These are phyloP conservation scores for Suillus clintonianus DNA, from an alignment of 768 basidiomycete species.

Conservation along the genomic window DNA sequence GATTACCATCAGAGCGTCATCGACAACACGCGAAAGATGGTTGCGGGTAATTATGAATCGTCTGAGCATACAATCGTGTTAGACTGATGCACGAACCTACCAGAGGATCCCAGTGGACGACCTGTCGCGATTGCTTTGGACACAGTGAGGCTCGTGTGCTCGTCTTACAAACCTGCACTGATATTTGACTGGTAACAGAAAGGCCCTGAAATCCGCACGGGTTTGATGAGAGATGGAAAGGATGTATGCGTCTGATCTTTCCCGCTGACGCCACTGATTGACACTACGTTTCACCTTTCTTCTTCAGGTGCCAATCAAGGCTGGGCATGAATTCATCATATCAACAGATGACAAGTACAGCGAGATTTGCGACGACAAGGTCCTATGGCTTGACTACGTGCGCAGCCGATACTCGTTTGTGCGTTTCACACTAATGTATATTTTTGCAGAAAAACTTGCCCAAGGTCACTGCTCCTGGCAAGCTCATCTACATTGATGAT, in stretches of 20 bases:
- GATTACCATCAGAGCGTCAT: conserved; percentile 99
- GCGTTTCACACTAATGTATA: conserved; percentile 4
- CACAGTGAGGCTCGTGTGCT: conserved; percentile 58
- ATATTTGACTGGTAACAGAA: conserved; percentile 55
- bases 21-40: conserved; percentile 91
- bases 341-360: conserved; percentile 82
- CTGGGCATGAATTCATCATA: conserved; percentile 93
- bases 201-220: conserved; percentile 99
- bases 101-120: conserved; percentile 74
- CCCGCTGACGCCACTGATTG: conserved; percentile 4
- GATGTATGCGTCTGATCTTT: conserved; percentile 62
- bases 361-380: conserved; percentile 78
- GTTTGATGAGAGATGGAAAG: conserved; percentile 80
- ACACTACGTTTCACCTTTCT: neutral
- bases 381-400: conserved; percentile 94
- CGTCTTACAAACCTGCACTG: conserved; percentile 3
- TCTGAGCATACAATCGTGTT: neutral
- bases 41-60: conserved; percentile 55
- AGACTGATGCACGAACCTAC: conserved; percentile 12
- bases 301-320: conserved; percentile 72
- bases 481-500: conserved; percentile 97
- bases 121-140: conserved; percentile 98
- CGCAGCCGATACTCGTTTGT: conserved; percentile 28
- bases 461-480: conserved; percentile 96
- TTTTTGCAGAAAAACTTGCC: conserved; percentile 74